A percentile compares a stretch with the other conserved stretches of the same genome.
Conservation (phyloP, 164 flowering plant genomes). For the Liquidambar formosana region DNA sequence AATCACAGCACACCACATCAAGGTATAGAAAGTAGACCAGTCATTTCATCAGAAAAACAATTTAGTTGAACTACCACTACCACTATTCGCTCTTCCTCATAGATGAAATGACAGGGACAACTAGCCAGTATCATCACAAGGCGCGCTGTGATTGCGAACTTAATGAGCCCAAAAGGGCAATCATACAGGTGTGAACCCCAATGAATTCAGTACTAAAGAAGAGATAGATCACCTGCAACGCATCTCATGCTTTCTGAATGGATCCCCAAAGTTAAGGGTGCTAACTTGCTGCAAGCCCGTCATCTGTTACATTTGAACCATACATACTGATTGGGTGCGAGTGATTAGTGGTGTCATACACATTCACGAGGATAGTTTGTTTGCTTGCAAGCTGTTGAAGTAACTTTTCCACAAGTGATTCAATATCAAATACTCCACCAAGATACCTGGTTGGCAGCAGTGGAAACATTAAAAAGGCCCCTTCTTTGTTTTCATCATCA, state of each 20-base stretch:
- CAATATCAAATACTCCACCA: slow-evolving; percentile 86
- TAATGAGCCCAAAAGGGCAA: not conserved
- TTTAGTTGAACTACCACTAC: no score
- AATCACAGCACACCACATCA: not conserved
- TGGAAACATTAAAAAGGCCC: not conserved
- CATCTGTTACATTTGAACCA: slow-evolving; percentile 5
- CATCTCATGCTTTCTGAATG: slow-evolving; percentile 94
- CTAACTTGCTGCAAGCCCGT: slow-evolving; percentile 11
- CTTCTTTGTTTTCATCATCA: not conserved
- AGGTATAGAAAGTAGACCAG: not conserved
- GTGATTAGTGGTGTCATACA: slow-evolving; percentile 76
- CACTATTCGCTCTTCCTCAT: not conserved
- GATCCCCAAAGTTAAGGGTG: slow-evolving; percentile 83
- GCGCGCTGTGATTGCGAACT: not conserved
- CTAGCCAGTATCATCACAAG: not conserved
- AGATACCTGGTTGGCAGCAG: slow-evolving; percentile 62
- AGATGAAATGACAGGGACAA: not conserved
- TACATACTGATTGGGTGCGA: slow-evolving; percentile 28
- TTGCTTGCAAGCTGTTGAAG: slow-evolving; percentile 96
- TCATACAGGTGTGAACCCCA: no score
- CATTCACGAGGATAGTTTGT: slow-evolving; percentile 87
- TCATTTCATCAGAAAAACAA: not conserved
- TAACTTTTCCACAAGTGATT: slow-evolving; percentile 88
- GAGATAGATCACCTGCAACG: slow-evolving; percentile 73
- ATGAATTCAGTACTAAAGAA: not conserved